Percentiles rank a stretch among this genome's conserved stretches.
Conservation (phyloP, 2,329 filamentous ascomycete species). For the Phaeophleospora eucalypticola region DNA sequence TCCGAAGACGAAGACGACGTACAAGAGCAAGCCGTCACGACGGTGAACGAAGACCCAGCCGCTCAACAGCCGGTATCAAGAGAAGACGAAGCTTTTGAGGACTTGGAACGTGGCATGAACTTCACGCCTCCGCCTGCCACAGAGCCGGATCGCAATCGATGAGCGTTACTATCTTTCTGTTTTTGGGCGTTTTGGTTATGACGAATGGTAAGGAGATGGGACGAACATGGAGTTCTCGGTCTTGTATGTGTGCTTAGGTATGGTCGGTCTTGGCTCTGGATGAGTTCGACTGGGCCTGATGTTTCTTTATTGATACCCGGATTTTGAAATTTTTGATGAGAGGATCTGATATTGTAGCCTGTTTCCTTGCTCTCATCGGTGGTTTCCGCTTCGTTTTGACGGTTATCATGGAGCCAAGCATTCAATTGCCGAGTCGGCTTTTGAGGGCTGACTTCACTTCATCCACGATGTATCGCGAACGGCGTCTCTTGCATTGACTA, state of each 20-base stretch:
- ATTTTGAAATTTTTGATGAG: too few species aligned
- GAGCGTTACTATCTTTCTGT: not conserved
- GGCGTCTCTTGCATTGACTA: too few species aligned
- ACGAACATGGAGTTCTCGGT: not conserved
- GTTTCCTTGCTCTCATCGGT: too few species aligned
- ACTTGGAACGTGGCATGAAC: slow-evolving; percentile 32
- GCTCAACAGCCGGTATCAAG: slow-evolving; percentile 30
- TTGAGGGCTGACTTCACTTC: too few species aligned
- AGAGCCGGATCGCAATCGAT: slow-evolving; percentile 17
- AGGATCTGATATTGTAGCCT: too few species aligned
- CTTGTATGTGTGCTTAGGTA: too few species aligned
- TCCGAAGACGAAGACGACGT: slow-evolving; percentile 27
- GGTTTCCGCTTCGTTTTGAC: too few species aligned
- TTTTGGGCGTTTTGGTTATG: not conserved
- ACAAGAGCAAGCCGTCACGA: slow-evolving; percentile 31
- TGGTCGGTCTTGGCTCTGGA: too few species aligned
- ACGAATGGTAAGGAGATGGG: not conserved
- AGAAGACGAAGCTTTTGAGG: slow-evolving; percentile 34
- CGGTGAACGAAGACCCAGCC: slow-evolving; percentile 31
- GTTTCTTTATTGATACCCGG: not conserved
- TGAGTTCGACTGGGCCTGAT: not conserved
- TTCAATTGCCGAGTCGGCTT: too few species aligned
- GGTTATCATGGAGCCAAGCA: too few species aligned
- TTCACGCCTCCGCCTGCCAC: not conserved
- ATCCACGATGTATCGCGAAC: too few species aligned